These are phyloP conservation scores for Bigelowiella natans DNA, from an alignment of 78 protist genomes.

Conservation along the genomic window DNA sequence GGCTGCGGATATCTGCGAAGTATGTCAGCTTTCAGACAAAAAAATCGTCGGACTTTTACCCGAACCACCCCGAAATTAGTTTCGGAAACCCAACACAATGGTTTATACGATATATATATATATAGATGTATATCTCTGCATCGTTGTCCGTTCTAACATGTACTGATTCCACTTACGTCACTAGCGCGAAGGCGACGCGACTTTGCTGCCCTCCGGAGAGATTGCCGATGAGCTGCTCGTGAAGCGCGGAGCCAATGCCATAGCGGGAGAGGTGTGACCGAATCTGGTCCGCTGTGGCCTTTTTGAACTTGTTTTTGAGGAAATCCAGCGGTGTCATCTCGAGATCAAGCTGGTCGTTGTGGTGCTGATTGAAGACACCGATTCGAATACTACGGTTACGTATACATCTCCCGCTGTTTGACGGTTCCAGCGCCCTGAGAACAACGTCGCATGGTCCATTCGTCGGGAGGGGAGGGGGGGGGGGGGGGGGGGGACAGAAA, in stretches of 20 bases:
- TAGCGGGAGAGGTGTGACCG: neutral
- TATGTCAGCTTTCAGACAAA: too few relatives aligned
- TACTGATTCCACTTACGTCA: too few relatives aligned
- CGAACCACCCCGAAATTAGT: too few relatives aligned
- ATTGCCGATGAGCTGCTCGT: neutral
- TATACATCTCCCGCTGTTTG: neutral
- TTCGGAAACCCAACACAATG: too few relatives aligned
- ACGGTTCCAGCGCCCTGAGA: neutral
- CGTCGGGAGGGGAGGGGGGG: too few relatives aligned
- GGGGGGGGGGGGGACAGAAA: too few relatives aligned
- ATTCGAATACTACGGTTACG: neutral
- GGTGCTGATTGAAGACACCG: neutral
- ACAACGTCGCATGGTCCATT: too few relatives aligned
- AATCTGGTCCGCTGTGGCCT: neutral
- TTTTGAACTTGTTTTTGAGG: neutral
- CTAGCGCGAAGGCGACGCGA: neutral
- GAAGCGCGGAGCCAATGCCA: neutral
- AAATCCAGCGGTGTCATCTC: neutral
- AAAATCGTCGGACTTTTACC: too few relatives aligned
- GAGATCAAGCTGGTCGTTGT: neutral
- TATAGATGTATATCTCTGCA: too few relatives aligned
- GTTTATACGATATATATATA: too few relatives aligned
- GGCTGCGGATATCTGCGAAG: constrained; percentile 7
- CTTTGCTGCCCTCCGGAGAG: neutral
- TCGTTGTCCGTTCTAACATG: too few relatives aligned